Conservation (phyloP, 768 basidiomycete species). For the Infundibulicybe gibba region DNA sequence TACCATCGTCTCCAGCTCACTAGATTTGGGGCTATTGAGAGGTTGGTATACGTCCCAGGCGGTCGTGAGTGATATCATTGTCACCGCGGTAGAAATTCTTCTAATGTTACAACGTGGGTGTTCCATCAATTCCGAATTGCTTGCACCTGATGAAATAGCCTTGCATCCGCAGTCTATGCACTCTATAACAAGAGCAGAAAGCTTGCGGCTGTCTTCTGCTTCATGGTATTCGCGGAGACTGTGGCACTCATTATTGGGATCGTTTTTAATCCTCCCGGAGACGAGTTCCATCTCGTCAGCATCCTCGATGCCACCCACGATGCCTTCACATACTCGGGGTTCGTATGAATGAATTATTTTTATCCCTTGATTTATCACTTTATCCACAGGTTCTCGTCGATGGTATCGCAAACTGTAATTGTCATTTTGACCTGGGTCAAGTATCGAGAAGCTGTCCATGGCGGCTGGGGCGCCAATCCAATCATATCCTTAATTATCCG, state of each 20-base stretch:
- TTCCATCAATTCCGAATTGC: background rate
- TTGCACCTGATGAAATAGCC: background rate
- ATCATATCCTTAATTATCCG: slow-evolving; percentile 30
- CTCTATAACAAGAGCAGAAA: slow-evolving; percentile 26
- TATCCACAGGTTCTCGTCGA: slow-evolving; percentile 15
- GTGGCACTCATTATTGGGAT: slow-evolving; percentile 15
- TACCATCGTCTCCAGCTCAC: slow-evolving; percentile 2
- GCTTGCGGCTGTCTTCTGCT: slow-evolving; percentile 17
- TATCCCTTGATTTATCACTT: no score
- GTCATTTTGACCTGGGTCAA: slow-evolving; percentile 27
- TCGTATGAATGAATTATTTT: background rate
- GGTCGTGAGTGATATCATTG: slow-evolving; percentile 17
- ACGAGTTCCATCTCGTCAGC: slow-evolving; percentile 12
- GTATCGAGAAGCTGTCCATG: slow-evolving; percentile 19
- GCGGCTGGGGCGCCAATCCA: slow-evolving; percentile 28
- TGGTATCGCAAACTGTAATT: slow-evolving; percentile 27
- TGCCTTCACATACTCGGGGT: slow-evolving; percentile 25
- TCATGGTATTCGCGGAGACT: slow-evolving; percentile 17
- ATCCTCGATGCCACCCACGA: slow-evolving; percentile 14
- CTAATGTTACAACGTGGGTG: slow-evolving; percentile 23
- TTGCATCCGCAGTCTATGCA: slow-evolving; percentile 21
- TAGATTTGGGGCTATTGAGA: slow-evolving; percentile 4
- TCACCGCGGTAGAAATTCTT: slow-evolving; percentile 23
- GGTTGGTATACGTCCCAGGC: slow-evolving; percentile 23
- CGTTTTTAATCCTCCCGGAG: slow-evolving; percentile 12